Evolutionary conservation across 148 eudicot species (phyloP).

Genomic region (Rhododendron kiyosumense): DNA sequence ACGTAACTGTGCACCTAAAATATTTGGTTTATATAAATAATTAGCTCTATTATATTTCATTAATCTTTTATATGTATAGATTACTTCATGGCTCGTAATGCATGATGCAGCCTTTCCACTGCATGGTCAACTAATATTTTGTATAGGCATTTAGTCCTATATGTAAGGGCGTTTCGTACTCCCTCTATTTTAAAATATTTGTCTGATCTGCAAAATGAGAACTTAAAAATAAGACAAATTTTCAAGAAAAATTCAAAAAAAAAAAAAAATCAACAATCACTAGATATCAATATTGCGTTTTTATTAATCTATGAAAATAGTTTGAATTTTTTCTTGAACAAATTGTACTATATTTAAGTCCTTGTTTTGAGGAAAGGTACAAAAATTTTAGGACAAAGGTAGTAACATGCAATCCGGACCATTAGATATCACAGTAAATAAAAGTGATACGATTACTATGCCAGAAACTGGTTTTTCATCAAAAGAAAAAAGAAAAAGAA

Average conservation of each 20-base stretch:
- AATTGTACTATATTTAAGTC: background rate
- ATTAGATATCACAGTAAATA: background rate
- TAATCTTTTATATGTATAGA: background rate
- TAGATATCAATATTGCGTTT: no score
- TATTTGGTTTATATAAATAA: background rate
- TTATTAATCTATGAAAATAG: no score
- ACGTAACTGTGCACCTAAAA: background rate
- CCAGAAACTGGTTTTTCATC: background rate
- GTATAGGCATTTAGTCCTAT: background rate
- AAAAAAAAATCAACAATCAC: no score
- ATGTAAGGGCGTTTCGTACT: background rate
- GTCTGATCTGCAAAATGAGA: no score
- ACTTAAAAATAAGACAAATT: background rate
- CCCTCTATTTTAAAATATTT: no score
- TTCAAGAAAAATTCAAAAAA: background rate
- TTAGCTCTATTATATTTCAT: background rate
- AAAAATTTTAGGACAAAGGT: background rate
- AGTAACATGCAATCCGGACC: background rate
- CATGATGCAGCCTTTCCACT: background rate
- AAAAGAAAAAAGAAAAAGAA: background rate
- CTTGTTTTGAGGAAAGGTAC: background rate
- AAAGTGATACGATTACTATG: background rate
- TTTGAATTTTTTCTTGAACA: background rate
- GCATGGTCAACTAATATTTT: background rate
- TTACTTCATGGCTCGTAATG: background rate